Evolutionary conservation across 2,329 filamentous ascomycete species (phyloP).

Genomic region (Atkinsonella hypoxylon): DNA sequence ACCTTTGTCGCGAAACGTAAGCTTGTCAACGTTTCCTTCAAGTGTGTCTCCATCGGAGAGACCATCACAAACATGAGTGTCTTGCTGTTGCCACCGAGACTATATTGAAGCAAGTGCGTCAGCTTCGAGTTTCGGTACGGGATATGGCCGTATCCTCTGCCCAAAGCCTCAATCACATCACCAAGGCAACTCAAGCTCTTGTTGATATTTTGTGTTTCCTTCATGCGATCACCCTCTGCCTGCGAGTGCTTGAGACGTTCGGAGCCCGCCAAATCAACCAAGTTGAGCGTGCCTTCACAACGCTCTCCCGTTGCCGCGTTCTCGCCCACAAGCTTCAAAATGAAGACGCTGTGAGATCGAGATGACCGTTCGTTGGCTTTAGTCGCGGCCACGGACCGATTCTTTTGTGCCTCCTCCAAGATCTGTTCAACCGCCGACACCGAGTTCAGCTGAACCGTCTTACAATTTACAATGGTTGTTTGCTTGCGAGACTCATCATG

Average conservation of each 20-base stretch:
- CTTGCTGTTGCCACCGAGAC: conserved; percentile 87
- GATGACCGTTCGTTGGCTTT: conserved; percentile 93
- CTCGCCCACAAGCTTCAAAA: conserved; percentile 62
- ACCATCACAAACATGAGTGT: conserved; percentile 99
- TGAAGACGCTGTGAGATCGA: conserved; percentile 91
- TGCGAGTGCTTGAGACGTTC: conserved; percentile 82
- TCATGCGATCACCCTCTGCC: conserved; percentile 74
- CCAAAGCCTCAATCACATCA: conserved; percentile 90
- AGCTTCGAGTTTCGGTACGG: conserved; percentile 96
- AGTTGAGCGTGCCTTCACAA: conserved; percentile 86
- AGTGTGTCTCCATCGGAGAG: conserved; percentile 77
- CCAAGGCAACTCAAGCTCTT: conserved; percentile 83
- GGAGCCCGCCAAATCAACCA: conserved; percentile 90
- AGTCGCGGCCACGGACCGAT: conserved; percentile 89
- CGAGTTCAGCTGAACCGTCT: conserved; percentile 64
- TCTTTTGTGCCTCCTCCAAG: conserved; percentile 67
- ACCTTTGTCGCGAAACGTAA: conserved; percentile 94
- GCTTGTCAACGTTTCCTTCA: conserved; percentile 88
- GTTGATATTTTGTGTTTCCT: conserved; percentile 97
- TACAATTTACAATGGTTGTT: conserved; percentile 72
- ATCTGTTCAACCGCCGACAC: conserved; percentile 70
- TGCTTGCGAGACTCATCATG: conserved; percentile 76
- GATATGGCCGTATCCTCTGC: conserved; percentile 69
- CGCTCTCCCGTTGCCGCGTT: conserved; percentile 70
- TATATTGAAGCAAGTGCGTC: conserved; percentile 90